Conservation (phyloP, 148 eudicot genomes). For the Persicaria tinctoria region DNA sequence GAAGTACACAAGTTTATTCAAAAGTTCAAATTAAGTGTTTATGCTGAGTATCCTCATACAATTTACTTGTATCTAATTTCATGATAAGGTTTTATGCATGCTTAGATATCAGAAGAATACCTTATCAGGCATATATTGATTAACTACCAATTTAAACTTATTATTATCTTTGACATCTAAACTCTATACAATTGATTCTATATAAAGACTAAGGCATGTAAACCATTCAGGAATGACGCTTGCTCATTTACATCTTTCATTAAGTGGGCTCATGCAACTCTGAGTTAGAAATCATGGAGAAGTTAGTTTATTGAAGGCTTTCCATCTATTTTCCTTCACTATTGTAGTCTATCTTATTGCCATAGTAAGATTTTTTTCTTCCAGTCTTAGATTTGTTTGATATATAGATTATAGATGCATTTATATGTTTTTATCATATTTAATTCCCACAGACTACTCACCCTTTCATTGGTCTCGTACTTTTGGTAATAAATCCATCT, state of each 20-base stretch:
- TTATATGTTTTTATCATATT: neutral
- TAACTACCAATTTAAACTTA: neutral
- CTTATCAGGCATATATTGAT: no score
- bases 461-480: neutral
- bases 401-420: neutral
- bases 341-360: neutral
- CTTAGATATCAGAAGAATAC: no score
- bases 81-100: no score
- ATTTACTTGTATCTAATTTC: no score
- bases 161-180: neutral
- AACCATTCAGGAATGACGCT: neutral
- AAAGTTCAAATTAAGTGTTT: neutral
- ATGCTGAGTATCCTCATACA: neutral
- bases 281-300: neutral
- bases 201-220: neutral
- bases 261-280: neutral
- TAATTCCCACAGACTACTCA: no score
- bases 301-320: neutral
- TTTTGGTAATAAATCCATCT: neutral
- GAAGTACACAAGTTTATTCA: no score
- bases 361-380: neutral
- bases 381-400: neutral
- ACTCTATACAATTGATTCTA: neutral
- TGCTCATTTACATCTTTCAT: no score
- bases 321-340: neutral